A percentile compares a stretch with the other conserved stretches of the same genome.
phyloP scores from a whole-genome alignment of 2,329 filamentous ascomycete species.

The Colletotrichum truncatum region DNA sequence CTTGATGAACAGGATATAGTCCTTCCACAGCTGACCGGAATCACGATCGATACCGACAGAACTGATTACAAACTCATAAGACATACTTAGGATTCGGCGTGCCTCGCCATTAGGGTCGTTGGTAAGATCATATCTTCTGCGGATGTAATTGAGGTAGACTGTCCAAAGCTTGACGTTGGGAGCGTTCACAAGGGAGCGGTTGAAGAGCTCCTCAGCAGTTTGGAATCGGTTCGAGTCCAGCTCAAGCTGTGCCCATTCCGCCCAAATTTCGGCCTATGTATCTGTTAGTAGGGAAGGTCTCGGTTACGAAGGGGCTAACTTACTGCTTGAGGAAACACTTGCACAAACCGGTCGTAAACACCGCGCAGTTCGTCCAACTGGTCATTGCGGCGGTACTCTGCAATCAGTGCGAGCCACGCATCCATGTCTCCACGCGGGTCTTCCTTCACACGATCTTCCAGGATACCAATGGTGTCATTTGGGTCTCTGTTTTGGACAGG shows the following conservation, averaged over 20 bases:
- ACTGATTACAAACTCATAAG: conserved; percentile 92
- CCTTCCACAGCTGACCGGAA: conserved; percentile 88
- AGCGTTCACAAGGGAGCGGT: conserved; percentile 78
- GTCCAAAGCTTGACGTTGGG: conserved; percentile 91
- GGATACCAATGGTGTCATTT: conserved; percentile 78
- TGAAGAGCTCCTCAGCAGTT: conserved; percentile 85
- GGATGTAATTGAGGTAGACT: conserved; percentile 93
- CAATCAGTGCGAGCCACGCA: conserved; percentile 89
- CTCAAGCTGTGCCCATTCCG: conserved; percentile 89
- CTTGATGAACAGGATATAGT: conserved; percentile 94
- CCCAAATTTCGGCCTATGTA: conserved; percentile 88
- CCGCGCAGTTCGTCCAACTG: conserved; percentile 83
- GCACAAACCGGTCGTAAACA: conserved; percentile 86
- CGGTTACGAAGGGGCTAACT: conserved; percentile 50
- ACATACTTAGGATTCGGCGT: conserved; percentile 81
- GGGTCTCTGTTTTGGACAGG: conserved; percentile 48
- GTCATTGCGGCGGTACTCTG: conserved; percentile 82
- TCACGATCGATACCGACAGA: conserved; percentile 93
- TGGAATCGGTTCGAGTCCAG: conserved; percentile 84
- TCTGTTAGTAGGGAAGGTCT: conserved; percentile 42
- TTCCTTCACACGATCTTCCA: conserved; percentile 92
- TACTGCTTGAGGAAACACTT: conserved; percentile 90
- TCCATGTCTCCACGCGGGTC: conserved; percentile 93
- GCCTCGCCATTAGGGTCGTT: conserved; percentile 82
- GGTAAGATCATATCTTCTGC: conserved; percentile 84